Conservation (phyloP, 2,329 filamentous ascomycete genomes). For the Pleurostoma richardsiae region DNA sequence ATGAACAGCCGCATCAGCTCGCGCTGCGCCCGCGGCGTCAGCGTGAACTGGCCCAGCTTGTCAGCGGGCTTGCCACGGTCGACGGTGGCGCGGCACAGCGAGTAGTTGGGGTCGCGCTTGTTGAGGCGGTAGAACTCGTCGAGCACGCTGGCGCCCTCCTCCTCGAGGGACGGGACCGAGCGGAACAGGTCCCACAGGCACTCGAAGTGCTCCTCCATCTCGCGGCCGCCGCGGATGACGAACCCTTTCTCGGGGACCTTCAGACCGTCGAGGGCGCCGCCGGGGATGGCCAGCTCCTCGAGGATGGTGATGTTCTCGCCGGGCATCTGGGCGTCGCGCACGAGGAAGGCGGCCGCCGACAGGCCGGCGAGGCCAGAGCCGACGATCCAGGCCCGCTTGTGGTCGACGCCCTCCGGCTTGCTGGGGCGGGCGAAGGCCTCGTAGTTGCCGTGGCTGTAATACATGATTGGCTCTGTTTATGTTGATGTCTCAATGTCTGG, state of each 20-base stretch:
- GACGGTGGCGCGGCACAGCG: constrained; percentile 21
- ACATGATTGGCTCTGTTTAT: constrained; percentile 11
- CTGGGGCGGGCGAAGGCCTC: constrained; percentile 14
- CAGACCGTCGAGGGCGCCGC: constrained; percentile 20
- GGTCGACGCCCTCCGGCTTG: constrained; percentile 12
- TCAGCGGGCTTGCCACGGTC: constrained; percentile 18
- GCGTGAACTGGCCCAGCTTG: constrained; percentile 16
- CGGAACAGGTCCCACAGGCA: constrained; percentile 24
- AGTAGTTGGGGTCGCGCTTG: constrained; percentile 16
- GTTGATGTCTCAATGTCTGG: no score
- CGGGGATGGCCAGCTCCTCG: constrained; percentile 21
- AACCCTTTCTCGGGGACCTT: constrained; percentile 25
- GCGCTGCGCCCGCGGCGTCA: constrained; percentile 19
- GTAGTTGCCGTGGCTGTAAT: constrained; percentile 18
- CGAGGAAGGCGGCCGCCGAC: constrained; percentile 26
- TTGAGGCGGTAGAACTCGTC: constrained; percentile 25
- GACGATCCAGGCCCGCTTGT: constrained; percentile 23
- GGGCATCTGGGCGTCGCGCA: constrained; percentile 25
- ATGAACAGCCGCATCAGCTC: constrained; percentile 26
- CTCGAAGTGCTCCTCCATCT: constrained; percentile 24
- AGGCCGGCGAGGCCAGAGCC: constrained; percentile 27
- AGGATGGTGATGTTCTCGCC: constrained; percentile 25
- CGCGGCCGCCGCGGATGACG: constrained; percentile 25
- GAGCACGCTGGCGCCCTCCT: constrained; percentile 18
- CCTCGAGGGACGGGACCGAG: constrained; percentile 20